These are phyloP conservation scores for Calendula officinalis DNA, from an alignment of 129 eudicot genomes.

Conservation along the genomic window DNA sequence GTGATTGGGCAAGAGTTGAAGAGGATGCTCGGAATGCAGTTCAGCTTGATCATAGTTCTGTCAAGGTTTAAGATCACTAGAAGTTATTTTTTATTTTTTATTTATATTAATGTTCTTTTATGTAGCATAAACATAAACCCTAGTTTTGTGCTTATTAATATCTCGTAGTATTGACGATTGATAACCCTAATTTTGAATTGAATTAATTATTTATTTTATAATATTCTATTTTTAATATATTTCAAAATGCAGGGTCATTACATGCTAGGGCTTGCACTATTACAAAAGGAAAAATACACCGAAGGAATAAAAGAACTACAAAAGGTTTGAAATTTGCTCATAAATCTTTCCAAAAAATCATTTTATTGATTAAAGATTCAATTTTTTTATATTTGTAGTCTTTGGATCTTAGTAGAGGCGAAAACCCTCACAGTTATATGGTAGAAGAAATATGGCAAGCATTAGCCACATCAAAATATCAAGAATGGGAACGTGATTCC, in stretches of 20 bases:
- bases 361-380: not conserved
- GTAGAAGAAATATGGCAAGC: constrained; percentile 72
- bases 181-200: too few relatives aligned
- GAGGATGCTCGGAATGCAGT: constrained; percentile 74
- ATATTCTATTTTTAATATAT: constrained; percentile 13
- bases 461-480: constrained; percentile 74
- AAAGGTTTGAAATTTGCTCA: constrained; percentile 39
- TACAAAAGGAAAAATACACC: constrained; percentile 46
- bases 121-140: not conserved
- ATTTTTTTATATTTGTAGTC: constrained; percentile 45
- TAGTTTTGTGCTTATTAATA: not conserved
- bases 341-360: not conserved
- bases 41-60: constrained; percentile 72
- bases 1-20: constrained; percentile 83
- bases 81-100: not conserved
- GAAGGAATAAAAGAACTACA: constrained; percentile 79
- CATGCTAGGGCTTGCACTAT: constrained; percentile 88
- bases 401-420: constrained; percentile 88
- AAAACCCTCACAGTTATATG: constrained; percentile 49
- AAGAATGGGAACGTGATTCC: constrained; percentile 78
- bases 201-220: not conserved
- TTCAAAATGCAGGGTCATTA: constrained; percentile 67
- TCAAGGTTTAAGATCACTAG: constrained; percentile 49
- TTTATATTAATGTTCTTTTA: not conserved
- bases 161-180: not conserved